Evolutionary conservation across 176 grass and related monocot genomes (phyloP).

Genomic region (Ampelocalamus luodianensis): DNA sequence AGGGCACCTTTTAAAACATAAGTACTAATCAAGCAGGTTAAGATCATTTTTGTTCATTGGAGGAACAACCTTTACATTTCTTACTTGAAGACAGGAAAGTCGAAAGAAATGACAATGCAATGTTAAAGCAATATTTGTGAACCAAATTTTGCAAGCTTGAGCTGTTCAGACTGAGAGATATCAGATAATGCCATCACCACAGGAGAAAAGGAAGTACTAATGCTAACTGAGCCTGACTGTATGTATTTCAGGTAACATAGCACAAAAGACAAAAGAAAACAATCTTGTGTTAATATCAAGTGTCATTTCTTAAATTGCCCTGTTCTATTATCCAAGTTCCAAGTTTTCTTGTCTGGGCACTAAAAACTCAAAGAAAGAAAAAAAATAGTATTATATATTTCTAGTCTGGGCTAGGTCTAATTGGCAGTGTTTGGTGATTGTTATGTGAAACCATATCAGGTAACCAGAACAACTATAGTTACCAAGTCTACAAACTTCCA

Average conservation of each 20-base stretch:
- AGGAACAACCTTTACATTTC: background rate
- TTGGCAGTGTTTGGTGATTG: background rate
- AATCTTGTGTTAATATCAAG: constrained; percentile 20
- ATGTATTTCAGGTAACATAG: background rate
- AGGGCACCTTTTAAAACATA: background rate
- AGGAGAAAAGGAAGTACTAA: constrained; percentile 16
- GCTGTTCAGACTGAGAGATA: constrained; percentile 18
- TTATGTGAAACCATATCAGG: background rate
- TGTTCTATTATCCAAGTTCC: background rate
- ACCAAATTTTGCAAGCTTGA: constrained; percentile 14
- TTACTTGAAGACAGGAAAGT: background rate
- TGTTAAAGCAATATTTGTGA: background rate
- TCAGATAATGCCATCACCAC: background rate
- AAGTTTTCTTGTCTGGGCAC: background rate
- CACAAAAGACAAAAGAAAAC: background rate
- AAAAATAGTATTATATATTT: constrained; percentile 15
- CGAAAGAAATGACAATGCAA: background rate
- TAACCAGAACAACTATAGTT: background rate
- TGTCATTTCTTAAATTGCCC: background rate
- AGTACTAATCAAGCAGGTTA: background rate
- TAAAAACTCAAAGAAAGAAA: constrained; percentile 11
- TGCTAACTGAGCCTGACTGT: constrained; percentile 3
- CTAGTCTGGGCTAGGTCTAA: background rate
- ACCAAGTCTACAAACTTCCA: background rate
- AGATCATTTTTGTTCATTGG: background rate